phyloP scores from a whole-genome alignment of 371 early-diverging fungal genomes.

The Circinella minor region DNA sequence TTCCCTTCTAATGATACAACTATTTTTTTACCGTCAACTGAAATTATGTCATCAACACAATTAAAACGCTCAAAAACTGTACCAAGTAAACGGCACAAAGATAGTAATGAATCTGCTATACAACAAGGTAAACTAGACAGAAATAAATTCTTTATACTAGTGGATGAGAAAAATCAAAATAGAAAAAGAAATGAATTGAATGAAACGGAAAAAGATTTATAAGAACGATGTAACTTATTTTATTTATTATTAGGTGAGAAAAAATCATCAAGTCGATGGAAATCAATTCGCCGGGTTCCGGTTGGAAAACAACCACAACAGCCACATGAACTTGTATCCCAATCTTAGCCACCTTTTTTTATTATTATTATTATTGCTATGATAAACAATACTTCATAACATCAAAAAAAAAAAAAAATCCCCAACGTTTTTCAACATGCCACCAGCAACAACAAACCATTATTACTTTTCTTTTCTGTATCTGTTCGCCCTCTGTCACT shows the following conservation, averaged over 20 bases:
- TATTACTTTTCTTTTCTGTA: background rate
- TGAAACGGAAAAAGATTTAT: too few species aligned
- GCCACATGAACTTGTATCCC: conserved; percentile 6
- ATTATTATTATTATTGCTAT: too few species aligned
- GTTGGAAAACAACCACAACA: conserved; percentile 7
- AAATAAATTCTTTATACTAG: background rate
- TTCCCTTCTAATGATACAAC: background rate
- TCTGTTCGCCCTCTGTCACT: background rate
- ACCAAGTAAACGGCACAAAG: conserved; percentile 27
- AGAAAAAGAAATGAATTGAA: too few species aligned
- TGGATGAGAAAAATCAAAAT: background rate
- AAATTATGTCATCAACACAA: background rate
- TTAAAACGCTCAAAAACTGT: conserved; percentile 25
- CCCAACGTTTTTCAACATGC: too few species aligned
- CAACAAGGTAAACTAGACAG: background rate
- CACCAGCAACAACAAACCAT: too few species aligned
- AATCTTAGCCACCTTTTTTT: background rate
- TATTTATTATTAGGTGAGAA: conserved; percentile 1
- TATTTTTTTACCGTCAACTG: background rate
- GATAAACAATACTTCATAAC: background rate
- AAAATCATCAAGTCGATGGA: conserved; percentile 19
- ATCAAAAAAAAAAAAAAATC: background rate
- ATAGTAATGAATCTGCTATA: conserved; percentile 3
- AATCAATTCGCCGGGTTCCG: conserved; percentile 19
- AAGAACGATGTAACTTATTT: too few species aligned